Base-by-base conservation (phyloP, 768 basidiomycete species). In the Galerina sulciceps region DNA sequence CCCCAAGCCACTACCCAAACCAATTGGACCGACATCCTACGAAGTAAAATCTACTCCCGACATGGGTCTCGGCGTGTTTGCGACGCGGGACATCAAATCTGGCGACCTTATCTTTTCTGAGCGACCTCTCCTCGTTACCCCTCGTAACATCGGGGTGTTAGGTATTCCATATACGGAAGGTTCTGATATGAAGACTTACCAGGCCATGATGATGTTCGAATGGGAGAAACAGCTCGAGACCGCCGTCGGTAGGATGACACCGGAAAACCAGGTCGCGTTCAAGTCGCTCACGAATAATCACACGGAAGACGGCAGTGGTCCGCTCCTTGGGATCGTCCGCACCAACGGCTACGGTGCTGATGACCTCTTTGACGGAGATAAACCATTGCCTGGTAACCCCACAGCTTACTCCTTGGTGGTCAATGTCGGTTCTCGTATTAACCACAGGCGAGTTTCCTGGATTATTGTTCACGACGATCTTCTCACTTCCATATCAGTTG, bases 101-200 rank as follows among this genome's bases (percentile, higher is more conserved):
- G 73, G 73, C 46, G 74, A 75, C 10, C 59, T 76, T 13, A 72
- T 80, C 53, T 60, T 77, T 11, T 63, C 63, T 22, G 79, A 80
- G 48, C 73, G 78, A 5, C 77, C 78, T 2, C 64, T 79, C 41
- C 60, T 79, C 14, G 61, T 79, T 9, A 42, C 51, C 13, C 71
- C 69, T 9, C n/a, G 18, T 1, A 52, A 58, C 18, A 38, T 52
- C 11, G 42, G 43, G n/a, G 10, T 23, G 4, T 17, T 58, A 5
- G 51, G 48, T 6, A 23, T 13, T 13, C 10, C 35, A 34, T 31
- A 49, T 35, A 18, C 37, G n/a, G 8, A 36, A 8, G 20, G 36
- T 1, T 17, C 44, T 31, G 43, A 45, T 20, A 15, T 23, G 23
- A 13, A 20, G 10, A 13, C 44, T 14, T 13, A 46, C 11, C 44